Percentiles rank a stretch among this genome's conserved stretches.
phyloP scores from a whole-genome alignment of 1,139 yeast genomes.

The Blastobotrys elegans region DNA sequence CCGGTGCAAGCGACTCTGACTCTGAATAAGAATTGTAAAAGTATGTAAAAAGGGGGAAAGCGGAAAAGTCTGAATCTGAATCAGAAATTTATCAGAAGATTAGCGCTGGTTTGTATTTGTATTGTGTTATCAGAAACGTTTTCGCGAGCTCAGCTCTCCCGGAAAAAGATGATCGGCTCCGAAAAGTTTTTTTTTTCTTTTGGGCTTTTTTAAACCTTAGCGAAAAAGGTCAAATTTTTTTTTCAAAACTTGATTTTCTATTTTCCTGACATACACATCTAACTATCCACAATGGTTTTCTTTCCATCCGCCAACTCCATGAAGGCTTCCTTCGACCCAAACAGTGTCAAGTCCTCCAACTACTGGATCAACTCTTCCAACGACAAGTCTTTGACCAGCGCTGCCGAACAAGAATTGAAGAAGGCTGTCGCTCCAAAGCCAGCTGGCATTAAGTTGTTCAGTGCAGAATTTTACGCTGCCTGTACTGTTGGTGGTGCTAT shows the following conservation, averaged over 20 bases:
- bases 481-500: conserved; percentile 85
- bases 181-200: background rate
- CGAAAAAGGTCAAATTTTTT: background rate
- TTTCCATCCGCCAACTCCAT: conserved; percentile 38
- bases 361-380: conserved; percentile 34
- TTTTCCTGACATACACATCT: background rate
- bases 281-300: conserved; percentile 30
- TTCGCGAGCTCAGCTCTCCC: background rate
- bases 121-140: too few species aligned
- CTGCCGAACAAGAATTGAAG: conserved; percentile 24
- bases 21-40: background rate
- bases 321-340: conserved; percentile 38
- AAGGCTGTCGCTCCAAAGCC: conserved; percentile 27
- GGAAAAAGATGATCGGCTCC: background rate
- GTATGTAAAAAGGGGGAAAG: background rate
- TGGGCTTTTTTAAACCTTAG: too few species aligned
- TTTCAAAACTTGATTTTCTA: background rate
- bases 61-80: background rate
- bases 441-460: conserved; percentile 46
- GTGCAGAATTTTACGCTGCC: conserved; percentile 70
- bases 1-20: conserved; percentile 16
- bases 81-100: background rate
- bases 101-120: background rate
- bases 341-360: conserved; percentile 28
- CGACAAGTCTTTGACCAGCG: conserved; percentile 31